Base-by-base conservation (phyloP, 129 eudicot species). In the Flaveria sonorensis region DNA sequence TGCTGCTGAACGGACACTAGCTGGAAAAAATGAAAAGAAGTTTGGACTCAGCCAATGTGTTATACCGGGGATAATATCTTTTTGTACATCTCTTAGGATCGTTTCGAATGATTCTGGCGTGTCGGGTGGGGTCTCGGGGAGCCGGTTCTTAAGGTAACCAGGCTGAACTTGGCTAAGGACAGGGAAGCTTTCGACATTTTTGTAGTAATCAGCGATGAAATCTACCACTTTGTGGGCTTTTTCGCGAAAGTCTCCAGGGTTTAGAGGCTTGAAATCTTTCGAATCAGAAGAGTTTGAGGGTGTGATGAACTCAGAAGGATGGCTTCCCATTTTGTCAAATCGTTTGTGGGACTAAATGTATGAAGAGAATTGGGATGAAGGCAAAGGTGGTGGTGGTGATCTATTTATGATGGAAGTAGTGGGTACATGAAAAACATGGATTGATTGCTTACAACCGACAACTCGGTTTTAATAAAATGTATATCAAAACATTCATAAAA, bases 31-130 rank as follows among this genome's bases (percentile, higher is more conserved):
- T 2, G 89, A 87, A 52, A 86, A 86, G 75, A 79, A 86, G 48
- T 82, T 79, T 0, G 86, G 89, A 76, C 84, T 86, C 12, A 46
- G 55, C 86, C 85, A 86, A 76, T 86, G 89, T 6, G 87, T 86
- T 56, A 86, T 82, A 3, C 85, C 89, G 10, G 89, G 89, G 20
- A 82, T 57, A 0, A 85, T 85, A 30, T 78, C 57, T 0, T 64
- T 70, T 13, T 75, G 36, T 3, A 86, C 73, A 51, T 86, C 89
- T 19, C 7, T 13, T 30, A 82, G 46, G 69, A 86, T 79, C 0
- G 47, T 26, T 1, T 82, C 80, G 28, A 86, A 79, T 18, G 87
- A 66, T 71, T 86, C 86, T 0, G 87, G 87, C 0, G 47, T 53
- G 40, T 75, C 20, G 0, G 89, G 89, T 1, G 89, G 79, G 40